Conservation (phyloP, 768 basidiomycete species). For the Sutorius australiensis region DNA sequence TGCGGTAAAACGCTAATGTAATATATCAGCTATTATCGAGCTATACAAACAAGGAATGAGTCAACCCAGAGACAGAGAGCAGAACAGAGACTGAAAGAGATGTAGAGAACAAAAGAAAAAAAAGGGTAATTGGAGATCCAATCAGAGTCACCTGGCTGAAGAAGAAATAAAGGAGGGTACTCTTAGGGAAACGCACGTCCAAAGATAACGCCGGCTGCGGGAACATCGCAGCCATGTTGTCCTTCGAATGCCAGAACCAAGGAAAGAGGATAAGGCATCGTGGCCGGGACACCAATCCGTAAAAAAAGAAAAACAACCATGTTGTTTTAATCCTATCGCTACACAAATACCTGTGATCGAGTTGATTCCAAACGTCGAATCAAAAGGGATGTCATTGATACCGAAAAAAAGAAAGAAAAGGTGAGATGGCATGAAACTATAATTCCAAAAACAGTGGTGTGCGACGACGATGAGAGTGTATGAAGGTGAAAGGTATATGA, state of each 20-base stretch:
- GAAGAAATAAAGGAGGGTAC: no score
- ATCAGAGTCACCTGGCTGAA: no score
- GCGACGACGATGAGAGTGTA: neutral
- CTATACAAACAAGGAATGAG: no score
- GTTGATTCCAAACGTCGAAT: conserved; percentile 1
- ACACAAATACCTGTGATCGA: conserved; percentile 4
- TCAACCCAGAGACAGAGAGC: no score
- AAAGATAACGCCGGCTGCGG: no score
- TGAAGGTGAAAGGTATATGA: conserved; percentile 2
- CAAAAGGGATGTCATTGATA: conserved; percentile 2
- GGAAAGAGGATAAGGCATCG: neutral
- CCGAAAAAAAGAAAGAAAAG: neutral
- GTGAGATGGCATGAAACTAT: conserved; percentile 3
- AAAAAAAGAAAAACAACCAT: neutral
- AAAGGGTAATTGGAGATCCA: no score
- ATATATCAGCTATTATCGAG: no score
- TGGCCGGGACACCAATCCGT: neutral
- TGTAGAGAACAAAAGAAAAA: no score
- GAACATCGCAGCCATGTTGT: no score
- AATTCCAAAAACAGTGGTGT: conserved; percentile 9
- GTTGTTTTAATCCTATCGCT: conserved; percentile 16
- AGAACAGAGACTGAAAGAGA: no score
- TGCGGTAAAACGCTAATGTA: no score
- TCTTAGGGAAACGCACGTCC: no score
- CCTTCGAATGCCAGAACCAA: neutral